Evolutionary conservation across 371 early-diverging fungal genomes (phyloP).

Genomic region (Circinella umbellata): DNA sequence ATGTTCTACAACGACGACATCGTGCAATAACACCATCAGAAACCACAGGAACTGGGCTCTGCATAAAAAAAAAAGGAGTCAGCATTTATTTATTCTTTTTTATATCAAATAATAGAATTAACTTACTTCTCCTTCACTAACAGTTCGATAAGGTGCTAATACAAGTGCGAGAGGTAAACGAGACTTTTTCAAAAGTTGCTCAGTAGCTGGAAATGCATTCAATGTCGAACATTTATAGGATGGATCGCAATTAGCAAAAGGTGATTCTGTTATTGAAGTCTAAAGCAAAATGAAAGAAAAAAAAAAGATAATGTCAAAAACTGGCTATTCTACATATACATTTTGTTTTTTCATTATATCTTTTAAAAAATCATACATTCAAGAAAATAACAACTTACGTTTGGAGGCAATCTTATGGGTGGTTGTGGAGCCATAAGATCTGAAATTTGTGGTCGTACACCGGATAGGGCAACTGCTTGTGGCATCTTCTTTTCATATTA

Average conservation of each 20-base stretch:
- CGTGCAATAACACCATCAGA: conserved; percentile 85
- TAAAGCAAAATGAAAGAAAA: conserved; percentile 25
- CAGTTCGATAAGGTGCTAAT: conserved; percentile 82
- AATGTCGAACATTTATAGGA: conserved; percentile 88
- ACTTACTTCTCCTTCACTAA: conserved; percentile 60
- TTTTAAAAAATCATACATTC: not conserved
- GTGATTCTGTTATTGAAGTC: conserved; percentile 75
- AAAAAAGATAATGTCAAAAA: not conserved
- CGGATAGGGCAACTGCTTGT: conserved; percentile 53
- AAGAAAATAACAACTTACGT: conserved; percentile 34
- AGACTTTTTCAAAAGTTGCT: conserved; percentile 80
- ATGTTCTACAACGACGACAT: conserved; percentile 94
- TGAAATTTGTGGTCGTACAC: conserved; percentile 61
- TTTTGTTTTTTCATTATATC: not conserved
- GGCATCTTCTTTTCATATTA: conserved; percentile 21
- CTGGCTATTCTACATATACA: not conserved
- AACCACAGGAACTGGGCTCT: conserved; percentile 84
- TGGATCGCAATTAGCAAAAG: conserved; percentile 70
- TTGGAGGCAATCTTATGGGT: conserved; percentile 60
- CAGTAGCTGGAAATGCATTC: conserved; percentile 86
- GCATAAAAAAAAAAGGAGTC: not conserved
- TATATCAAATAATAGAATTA: not conserved
- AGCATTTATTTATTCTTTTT: not conserved
- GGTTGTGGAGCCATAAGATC: conserved; percentile 62
- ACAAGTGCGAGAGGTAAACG: conserved; percentile 88